Evolutionary conservation across 1,284 basidiomycete species (phyloP).

Genomic region (Peniophora sp.): DNA sequence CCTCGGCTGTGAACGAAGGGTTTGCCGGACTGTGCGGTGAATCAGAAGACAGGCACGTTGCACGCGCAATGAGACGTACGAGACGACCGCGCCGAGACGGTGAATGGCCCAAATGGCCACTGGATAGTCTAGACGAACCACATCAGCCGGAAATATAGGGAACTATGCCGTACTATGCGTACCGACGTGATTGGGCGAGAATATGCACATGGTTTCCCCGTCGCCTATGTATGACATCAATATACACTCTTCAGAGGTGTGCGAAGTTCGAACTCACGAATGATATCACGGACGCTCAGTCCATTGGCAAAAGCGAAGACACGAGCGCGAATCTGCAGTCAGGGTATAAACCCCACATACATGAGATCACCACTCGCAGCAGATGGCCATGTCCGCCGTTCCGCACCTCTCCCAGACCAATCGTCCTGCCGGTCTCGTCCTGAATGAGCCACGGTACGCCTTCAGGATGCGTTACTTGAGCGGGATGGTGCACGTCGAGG

Average conservation of each 20-base stretch:
- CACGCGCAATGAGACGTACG: constrained; percentile 28
- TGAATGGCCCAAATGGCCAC: constrained; percentile 70
- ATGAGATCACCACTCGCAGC: background rate
- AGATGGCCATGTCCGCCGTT: background rate
- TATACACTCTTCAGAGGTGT: background rate
- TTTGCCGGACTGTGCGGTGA: constrained; percentile 42
- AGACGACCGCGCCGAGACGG: constrained; percentile 59
- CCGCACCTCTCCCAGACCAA: constrained; percentile 44
- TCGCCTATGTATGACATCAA: background rate
- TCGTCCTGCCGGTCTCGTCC: constrained; percentile 42
- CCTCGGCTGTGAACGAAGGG: constrained; percentile 59
- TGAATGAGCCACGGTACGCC: constrained; percentile 58
- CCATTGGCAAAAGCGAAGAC: constrained; percentile 57
- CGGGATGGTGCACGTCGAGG: constrained; percentile 44
- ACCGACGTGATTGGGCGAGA: constrained; percentile 65
- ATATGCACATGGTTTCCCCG: constrained; percentile 45
- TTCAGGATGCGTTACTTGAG: constrained; percentile 35
- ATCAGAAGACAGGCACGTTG: constrained; percentile 19
- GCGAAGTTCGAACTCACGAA: constrained; percentile 20
- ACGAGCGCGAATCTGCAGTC: constrained; percentile 44
- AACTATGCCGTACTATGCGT: constrained; percentile 9
- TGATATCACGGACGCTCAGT: constrained; percentile 41
- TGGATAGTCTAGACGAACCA: constrained; percentile 50
- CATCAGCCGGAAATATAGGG: constrained; percentile 3
- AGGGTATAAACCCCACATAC: background rate